A percentile compares a stretch with the other conserved stretches of the same genome.
phyloP scores from a whole-genome alignment of 306 rosid species.

The Acacia acuminata region DNA sequence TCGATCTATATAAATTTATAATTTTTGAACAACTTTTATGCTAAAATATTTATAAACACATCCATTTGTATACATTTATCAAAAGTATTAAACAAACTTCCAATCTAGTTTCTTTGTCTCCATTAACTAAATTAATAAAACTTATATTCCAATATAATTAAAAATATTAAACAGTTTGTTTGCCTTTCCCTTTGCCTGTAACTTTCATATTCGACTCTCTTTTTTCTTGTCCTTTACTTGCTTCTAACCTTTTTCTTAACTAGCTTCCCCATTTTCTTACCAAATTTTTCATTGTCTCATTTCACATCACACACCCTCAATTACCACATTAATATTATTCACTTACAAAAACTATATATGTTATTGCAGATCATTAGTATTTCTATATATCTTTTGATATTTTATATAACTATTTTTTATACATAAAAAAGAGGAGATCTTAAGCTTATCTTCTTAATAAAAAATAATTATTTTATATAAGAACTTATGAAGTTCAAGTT shows the following conservation, averaged over 20 bases:
- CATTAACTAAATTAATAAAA: too few relatives aligned
- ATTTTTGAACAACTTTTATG: too few relatives aligned
- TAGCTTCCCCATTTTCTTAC: neutral
- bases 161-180: constrained; percentile 23
- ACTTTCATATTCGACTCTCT: neutral
- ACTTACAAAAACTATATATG: neutral
- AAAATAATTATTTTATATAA: neutral
- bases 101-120: too few relatives aligned
- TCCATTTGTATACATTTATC: too few relatives aligned
- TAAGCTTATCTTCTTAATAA: too few relatives aligned
- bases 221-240: neutral
- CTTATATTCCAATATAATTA: too few relatives aligned
- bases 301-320: neutral
- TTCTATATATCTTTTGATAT: too few relatives aligned
- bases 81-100: too few relatives aligned
- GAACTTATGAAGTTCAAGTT: neutral
- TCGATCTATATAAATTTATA: too few relatives aligned
- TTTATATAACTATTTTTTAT: too few relatives aligned
- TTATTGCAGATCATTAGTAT: neutral
- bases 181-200: constrained; percentile 42
- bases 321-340: neutral
- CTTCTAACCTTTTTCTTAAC: neutral
- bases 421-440: too few relatives aligned
- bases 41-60: too few relatives aligned
- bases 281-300: neutral